Base-by-base conservation (phyloP, 257 asterid species). In the Paraleonurus japonicus region DNA sequence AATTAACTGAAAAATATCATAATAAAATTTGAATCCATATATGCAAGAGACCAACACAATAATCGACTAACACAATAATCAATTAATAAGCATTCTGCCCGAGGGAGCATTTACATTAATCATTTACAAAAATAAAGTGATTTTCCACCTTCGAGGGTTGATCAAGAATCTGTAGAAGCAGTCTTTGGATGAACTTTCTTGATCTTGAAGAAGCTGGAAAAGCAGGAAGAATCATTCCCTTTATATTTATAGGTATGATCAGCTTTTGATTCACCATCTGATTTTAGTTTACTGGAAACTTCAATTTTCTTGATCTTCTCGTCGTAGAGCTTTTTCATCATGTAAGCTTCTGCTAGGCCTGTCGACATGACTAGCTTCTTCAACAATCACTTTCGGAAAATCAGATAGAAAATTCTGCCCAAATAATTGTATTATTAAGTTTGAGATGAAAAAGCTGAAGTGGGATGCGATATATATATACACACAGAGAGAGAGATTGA, bases 281-380 rank as follows among this genome's bases (percentile, higher is more conserved):
- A 70, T 26, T 61, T 64, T 62, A 39, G 27, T 20, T 60, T 62
- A 12, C 43, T 37, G 1, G 55, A 20, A 50, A 39, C 65, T 7
- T 80, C 85, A 75, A 76, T 82, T 81, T 53, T 80, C 78, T 70
- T 82, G 81, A 77, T 82, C 87, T 82, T 88, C 67, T 85, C 85
- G 28, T 33, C 78, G 69, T 85, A 72, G 10, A 82, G 48, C 71
- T 65, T 84, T 48, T 68, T 75, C 87, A 86, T 62, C 6, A 58
- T 80, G 73, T 79, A 82, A 8, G 63, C 84, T 74, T 86, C 88
- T 1, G 76, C 92, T 24, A 88, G 72, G 53, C 83, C 84, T 6
- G 71, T 81, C 13, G 88, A 78, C 90, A 86, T 83, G 65, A 17
- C 32, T 43, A 22, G 35, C 39, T 16, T 10, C 37, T 11, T 27